These are phyloP conservation scores for Bolboschoenoplectus hybrid DNA, from an alignment of 202 grass and related monocot species.

Conservation along the genomic window DNA sequence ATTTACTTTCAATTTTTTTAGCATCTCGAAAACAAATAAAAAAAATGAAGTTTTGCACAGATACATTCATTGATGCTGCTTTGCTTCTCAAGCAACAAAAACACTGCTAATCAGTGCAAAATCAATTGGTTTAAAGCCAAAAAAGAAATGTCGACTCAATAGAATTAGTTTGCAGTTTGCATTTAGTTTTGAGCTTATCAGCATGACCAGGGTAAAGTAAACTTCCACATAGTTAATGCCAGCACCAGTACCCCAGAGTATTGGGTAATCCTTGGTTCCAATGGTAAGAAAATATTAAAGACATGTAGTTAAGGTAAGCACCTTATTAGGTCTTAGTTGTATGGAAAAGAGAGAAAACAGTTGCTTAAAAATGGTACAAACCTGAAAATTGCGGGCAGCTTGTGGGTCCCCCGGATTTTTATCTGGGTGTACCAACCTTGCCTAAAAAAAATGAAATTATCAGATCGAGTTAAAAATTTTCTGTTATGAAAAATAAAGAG, in stretches of 20 bases:
- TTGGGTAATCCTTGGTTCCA: neutral
- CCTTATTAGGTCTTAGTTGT: neutral
- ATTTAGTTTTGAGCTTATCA: neutral
- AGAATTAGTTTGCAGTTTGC: neutral
- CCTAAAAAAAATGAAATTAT: slow-evolving; percentile 48
- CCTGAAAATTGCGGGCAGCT: slow-evolving; percentile 83
- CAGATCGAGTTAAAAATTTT: neutral
- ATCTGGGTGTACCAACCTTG: slow-evolving; percentile 82
- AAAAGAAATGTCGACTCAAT: neutral
- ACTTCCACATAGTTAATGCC: neutral
- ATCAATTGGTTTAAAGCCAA: neutral
- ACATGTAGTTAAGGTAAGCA: neutral
- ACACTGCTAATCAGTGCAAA: slow-evolving; percentile 10
- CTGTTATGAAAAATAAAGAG: slow-evolving; percentile 28
- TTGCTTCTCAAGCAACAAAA: neutral
- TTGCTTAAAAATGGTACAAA: slow-evolving; percentile 10
- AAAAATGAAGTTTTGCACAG: neutral
- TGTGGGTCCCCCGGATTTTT: slow-evolving; percentile 82
- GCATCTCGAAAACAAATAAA: neutral
- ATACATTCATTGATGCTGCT: neutral
- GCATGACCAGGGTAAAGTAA: neutral
- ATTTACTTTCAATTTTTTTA: neutral
- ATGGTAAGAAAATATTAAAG: neutral
- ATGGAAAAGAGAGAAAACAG: neutral
- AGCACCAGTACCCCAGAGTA: neutral